Base-by-base conservation (phyloP, 805 yeast genomes). In the Saccharomycopsis vini region DNA sequence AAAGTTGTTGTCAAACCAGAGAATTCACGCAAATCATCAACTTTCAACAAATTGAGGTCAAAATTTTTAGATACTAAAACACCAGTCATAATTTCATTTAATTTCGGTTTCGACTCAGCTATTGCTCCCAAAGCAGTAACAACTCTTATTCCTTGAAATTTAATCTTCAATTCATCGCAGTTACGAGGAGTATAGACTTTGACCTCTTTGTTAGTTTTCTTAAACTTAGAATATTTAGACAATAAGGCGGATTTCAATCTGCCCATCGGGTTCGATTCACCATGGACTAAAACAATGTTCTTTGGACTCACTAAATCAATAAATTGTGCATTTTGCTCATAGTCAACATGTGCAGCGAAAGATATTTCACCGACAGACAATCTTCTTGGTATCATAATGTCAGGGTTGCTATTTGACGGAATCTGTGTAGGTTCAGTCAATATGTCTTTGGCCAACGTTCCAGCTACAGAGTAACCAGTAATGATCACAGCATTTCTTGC, bases 331-430 rank as follows among this genome's bases (percentile, higher is more conserved):
- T 92, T 92, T 57, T 92, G 96, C 55, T 84, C 87, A 62, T 82
- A 92, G 59, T 92, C 99, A 19, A 92, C 99, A 62, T 92, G 99
- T 0, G 99, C 99, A n/a, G 98, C 97, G 69, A 92, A 92, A 1
- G 97, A 89, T 3, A 92, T 81, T 61, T 92, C 99, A 52, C 90
- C 97, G 15, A 92, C 80, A 38, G 74, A 75, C 44, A 94, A 64
- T 51, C 97, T 72, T 56, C 98, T 77, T 4, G 97, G 97, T 33
- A 92, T 81, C 47, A 77, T 74, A 16, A 79, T 65, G 49, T 88
- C 96, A 0, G 95, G 85, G 52, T 85, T 86, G n/a, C 70, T 66
- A 20, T 77, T 66, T 0, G 97, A 81, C 1, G 92, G 94, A 39
- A 92, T 86, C n/a, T 86, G 83, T 31, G 77, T 75, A 1, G 99